These are phyloP conservation scores for Dipteronia sinensis DNA, from an alignment of 345 rosid genomes.

Conservation along the genomic window DNA sequence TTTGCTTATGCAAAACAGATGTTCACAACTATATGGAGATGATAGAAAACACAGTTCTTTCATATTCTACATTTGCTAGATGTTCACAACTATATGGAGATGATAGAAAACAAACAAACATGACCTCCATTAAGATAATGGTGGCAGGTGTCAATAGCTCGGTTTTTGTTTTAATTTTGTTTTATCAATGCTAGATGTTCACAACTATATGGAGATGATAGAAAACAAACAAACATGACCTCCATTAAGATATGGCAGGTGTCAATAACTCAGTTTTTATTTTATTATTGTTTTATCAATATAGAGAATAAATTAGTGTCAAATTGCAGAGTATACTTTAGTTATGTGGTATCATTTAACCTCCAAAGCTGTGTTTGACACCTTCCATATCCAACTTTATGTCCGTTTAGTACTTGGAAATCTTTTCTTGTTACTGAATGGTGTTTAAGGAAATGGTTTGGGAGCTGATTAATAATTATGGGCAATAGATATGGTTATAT, in stretches of 20 bases:
- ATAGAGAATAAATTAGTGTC: background rate
- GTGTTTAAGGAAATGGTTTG: background rate
- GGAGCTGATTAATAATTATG: background rate
- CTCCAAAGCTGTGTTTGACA: background rate
- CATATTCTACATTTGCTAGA: no score
- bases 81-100: no score
- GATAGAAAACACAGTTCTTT: background rate
- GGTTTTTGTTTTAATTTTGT: no score
- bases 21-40: constrained; percentile 9
- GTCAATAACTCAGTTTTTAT: background rate
- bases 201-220: constrained; percentile 8
- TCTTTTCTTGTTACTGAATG: background rate
- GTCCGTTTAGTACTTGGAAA: background rate
- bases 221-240: background rate
- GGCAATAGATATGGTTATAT: background rate
- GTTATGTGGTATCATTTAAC: background rate
- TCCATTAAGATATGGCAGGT: background rate
- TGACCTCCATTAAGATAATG: no score
- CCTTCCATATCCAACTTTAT: background rate
- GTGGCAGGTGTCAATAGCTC: no score
- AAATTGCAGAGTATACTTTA: background rate
- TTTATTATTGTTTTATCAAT: background rate
- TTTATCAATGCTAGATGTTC: no score
- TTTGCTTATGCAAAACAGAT: background rate
- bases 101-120: no score